Conservation (phyloP, 306 rosid genomes). For the Leucaena leucocephala region DNA sequence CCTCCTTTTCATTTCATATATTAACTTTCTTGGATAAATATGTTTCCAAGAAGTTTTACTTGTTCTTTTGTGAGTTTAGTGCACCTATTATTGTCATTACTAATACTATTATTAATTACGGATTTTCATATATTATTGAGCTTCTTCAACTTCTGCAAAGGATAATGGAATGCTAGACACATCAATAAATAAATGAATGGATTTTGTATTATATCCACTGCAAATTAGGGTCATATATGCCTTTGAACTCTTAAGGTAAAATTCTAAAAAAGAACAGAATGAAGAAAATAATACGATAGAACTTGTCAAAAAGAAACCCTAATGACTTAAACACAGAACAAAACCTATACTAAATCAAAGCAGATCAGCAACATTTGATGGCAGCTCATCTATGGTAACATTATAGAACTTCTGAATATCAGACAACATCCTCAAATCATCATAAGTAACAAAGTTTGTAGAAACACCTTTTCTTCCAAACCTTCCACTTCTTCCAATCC, state of each 20-base stretch:
- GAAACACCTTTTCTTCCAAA: conserved; percentile 98
- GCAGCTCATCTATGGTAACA: conserved; percentile 89
- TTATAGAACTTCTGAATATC: conserved; percentile 95
- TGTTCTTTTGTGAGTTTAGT: not conserved
- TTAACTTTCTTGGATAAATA: not conserved
- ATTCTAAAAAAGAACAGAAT: not conserved
- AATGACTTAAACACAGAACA: conserved; percentile 41
- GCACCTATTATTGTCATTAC: not conserved
- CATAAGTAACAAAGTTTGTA: conserved; percentile 75
- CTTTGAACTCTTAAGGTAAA: conserved; percentile 41
- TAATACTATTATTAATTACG: not conserved
- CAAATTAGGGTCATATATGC: conserved; percentile 46
- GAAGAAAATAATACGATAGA: conserved; percentile 39
- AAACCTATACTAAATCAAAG: conserved; percentile 59
- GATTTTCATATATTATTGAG: not conserved
- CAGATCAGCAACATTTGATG: conserved; percentile 84
- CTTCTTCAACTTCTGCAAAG: not conserved
- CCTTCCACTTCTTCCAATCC: conserved; percentile 93
- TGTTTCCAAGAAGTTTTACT: not conserved
- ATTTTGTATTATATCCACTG: conserved; percentile 32
- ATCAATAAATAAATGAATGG: conserved; percentile 29
- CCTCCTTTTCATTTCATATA: not conserved
- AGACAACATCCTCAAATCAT: conserved; percentile 75
- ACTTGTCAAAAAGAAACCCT: conserved; percentile 44
- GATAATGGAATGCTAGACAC: not conserved